Evolutionary conservation across 73 alveolate genomes (phyloP).

Genomic region (Uronychia binucleata): DNA sequence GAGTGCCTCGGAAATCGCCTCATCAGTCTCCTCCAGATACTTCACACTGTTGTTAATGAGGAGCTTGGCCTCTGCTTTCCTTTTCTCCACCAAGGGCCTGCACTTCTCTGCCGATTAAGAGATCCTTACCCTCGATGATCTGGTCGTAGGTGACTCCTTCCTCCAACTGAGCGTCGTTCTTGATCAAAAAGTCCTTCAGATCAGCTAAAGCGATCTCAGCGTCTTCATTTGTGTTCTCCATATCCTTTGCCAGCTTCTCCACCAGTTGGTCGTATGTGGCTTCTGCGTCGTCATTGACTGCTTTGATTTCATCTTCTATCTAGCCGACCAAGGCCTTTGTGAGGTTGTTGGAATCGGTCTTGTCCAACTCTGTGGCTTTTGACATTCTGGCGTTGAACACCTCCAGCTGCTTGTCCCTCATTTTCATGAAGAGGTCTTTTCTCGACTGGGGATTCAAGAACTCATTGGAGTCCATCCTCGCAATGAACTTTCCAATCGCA

Average conservation of each 20-base stretch:
- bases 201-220: slow-evolving; percentile 42
- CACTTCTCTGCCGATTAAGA: too few species aligned
- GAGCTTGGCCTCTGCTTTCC: slow-evolving; percentile 57
- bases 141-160: slow-evolving; percentile 67
- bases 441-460: slow-evolving; percentile 71
- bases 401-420: slow-evolving; percentile 29
- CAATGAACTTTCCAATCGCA: slow-evolving; percentile 54
- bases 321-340: slow-evolving; percentile 45
- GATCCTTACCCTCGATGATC: slow-evolving; percentile 46
- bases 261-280: slow-evolving; percentile 51
- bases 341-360: slow-evolving; percentile 8
- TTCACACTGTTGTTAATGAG: slow-evolving; percentile 47
- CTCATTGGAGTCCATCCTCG: slow-evolving; percentile 48
- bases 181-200: slow-evolving; percentile 48
- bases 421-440: slow-evolving; percentile 9
- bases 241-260: slow-evolving; percentile 13
- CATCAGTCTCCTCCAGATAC: slow-evolving; percentile 71
- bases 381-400: slow-evolving; percentile 48
- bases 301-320: slow-evolving; percentile 35
- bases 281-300: slow-evolving; percentile 63
- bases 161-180: slow-evolving; percentile 58
- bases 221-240: slow-evolving; percentile 47
- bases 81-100: slow-evolving; percentile 45
- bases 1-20: slow-evolving; percentile 59
- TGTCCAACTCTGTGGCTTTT: slow-evolving; percentile 1